Conservation (phyloP, 768 basidiomycete genomes). For the Lentinus brumalis region DNA sequence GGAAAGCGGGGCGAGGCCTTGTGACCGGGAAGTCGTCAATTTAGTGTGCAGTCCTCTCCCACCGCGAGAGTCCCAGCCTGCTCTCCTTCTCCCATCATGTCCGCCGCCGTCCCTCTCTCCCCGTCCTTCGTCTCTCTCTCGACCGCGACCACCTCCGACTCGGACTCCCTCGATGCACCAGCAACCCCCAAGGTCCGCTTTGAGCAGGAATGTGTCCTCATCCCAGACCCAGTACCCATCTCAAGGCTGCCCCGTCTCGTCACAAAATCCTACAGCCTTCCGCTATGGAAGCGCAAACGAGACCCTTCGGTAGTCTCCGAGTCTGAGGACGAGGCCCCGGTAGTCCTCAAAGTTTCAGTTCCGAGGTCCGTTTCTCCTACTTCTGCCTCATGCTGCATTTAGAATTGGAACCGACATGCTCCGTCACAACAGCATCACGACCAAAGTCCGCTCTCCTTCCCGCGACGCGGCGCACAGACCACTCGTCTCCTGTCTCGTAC, state of each 20-base stretch:
- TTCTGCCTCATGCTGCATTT: background rate
- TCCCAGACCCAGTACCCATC: conserved; percentile 53
- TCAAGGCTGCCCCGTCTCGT: conserved; percentile 52
- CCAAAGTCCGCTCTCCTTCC: conserved; percentile 35
- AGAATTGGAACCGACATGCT: background rate
- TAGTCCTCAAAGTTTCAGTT: conserved; percentile 62
- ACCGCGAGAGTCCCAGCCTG: background rate
- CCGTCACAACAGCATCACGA: conserved; percentile 22
- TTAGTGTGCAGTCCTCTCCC: background rate
- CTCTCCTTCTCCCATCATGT: conserved; percentile 15
- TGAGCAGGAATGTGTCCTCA: conserved; percentile 72
- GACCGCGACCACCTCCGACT: background rate
- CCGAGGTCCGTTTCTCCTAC: conserved; percentile 50
- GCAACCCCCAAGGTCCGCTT: conserved; percentile 55
- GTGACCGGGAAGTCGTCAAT: conserved; percentile 1
- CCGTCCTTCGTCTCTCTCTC: conserved; percentile 18
- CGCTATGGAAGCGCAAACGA: conserved; percentile 58
- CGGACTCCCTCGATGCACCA: background rate
- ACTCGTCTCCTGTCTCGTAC: conserved; percentile 55
- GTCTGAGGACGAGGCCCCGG: conserved; percentile 27
- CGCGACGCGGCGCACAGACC: conserved; percentile 38
- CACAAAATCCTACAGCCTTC: conserved; percentile 68
- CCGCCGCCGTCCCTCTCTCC: conserved; percentile 6
- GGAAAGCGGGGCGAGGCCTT: background rate
- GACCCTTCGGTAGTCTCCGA: conserved; percentile 24